Base-by-base conservation (phyloP, 2,329 filamentous ascomycete species). In the Chaetomiaceae sp. region DNA sequence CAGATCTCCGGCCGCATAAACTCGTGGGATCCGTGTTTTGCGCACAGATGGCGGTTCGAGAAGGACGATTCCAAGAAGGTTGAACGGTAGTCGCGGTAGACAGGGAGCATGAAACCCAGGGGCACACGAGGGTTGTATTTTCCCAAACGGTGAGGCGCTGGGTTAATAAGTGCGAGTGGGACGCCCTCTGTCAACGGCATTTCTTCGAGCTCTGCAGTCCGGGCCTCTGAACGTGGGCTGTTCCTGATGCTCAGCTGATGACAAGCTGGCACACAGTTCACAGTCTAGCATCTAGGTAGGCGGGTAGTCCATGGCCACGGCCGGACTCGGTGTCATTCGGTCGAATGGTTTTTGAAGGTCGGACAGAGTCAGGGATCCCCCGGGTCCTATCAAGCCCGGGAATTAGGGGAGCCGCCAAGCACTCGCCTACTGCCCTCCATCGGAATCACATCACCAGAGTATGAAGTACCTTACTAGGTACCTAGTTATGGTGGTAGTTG, bases 1-100 rank as follows among this genome's bases (percentile, higher is more conserved):
- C 57, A 58, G 49, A 51, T 34, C 8, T 25, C 23, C 52, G 53
- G n/a, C 30, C 53, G 58, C 57, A 58, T 53, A 37, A 51, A 54
- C 40, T 36, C 44, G 33, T 34, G 43, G 37, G 41, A 37, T 44
- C 27, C 20, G 9, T 18, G 51, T 54, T 14, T n/a, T n/a, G n/a
- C n/a, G n/a, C n/a, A n/a, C n/a, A n/a, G n/a, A n/a, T n/a, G n/a
- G n/a, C n/a, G n/a, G n/a, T n/a, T n/a, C n/a, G n/a, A n/a, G n/a
- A n/a, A n/a, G n/a, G n/a, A n/a, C n/a, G n/a, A n/a, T n/a, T n/a
- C n/a, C n/a, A n/a, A n/a, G n/a, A n/a, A n/a, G n/a, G n/a, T n/a
- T n/a, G n/a, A n/a, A n/a, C n/a, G n/a, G n/a, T n/a, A n/a, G n/a
- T n/a, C n/a, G 14, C 23, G 48, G 41, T 25, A 41, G 36, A 33